These are phyloP conservation scores for Rhodotorula sp. DNA, from an alignment of 1,284 basidiomycete genomes.

Conservation along the genomic window DNA sequence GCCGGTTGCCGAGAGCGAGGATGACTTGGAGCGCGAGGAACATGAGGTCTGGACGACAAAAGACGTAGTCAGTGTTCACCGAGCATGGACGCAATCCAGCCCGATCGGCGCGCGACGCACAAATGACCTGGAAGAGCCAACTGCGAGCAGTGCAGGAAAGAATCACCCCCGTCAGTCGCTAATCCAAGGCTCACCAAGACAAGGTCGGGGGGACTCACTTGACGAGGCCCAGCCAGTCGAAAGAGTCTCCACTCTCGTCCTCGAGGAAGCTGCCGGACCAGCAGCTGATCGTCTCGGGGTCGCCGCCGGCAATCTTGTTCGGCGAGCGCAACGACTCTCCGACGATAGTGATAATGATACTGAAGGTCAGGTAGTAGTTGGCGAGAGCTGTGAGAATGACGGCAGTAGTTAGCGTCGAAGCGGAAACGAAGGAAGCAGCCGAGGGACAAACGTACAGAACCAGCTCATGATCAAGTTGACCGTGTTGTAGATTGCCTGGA, in stretches of 20 bases:
- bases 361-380: conserved; percentile 40
- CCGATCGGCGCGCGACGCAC: not conserved
- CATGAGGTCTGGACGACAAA: conserved; percentile 57
- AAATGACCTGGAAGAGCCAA: conserved; percentile 41
- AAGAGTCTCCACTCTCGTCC: conserved; percentile 23
- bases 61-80: not conserved
- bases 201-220: conserved; percentile 16
- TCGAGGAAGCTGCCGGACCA: conserved; percentile 39
- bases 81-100: not conserved
- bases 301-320: conserved; percentile 28
- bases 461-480: conserved; percentile 51
- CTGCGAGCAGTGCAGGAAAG: not conserved
- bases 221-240: conserved; percentile 38
- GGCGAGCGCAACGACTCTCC: conserved; percentile 30
- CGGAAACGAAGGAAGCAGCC: not conserved
- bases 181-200: too few species aligned
- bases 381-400: conserved; percentile 33
- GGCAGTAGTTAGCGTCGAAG: not conserved
- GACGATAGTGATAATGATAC: conserved; percentile 41
- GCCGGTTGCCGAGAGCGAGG: conserved; percentile 90
- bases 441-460: conserved; percentile 43
- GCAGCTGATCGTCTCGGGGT: conserved; percentile 25
- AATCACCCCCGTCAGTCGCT: not conserved
- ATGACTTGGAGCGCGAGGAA: conserved; percentile 69
- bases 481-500: conserved; percentile 70